Evolutionary conservation across 1,139 yeast genomes (phyloP).

Genomic region (Nadsonia commutata): DNA sequence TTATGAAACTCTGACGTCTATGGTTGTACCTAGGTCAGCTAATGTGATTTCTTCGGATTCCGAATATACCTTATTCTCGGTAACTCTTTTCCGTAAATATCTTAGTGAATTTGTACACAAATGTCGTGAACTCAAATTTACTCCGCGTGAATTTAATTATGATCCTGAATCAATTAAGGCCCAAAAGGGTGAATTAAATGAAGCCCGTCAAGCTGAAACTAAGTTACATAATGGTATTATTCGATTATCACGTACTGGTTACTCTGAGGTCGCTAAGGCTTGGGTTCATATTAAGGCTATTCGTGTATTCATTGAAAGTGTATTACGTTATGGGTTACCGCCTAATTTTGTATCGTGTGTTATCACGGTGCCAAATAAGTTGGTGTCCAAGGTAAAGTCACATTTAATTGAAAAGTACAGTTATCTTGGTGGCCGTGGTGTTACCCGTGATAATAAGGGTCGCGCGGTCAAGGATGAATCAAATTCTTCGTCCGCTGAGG

Average conservation of each 20-base stretch:
- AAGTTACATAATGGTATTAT: constrained; percentile 64
- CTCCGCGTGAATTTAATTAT: constrained; percentile 85
- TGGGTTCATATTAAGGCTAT: constrained; percentile 80
- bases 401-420: constrained; percentile 65
- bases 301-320: constrained; percentile 49
- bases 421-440: constrained; percentile 83
- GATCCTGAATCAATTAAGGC: constrained; percentile 62
- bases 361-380: constrained; percentile 27
- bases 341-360: constrained; percentile 69
- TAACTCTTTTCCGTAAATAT: constrained; percentile 73
- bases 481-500: constrained; percentile 18
- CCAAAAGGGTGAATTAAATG: constrained; percentile 63
- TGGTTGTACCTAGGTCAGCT: constrained; percentile 91
- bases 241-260: constrained; percentile 76
- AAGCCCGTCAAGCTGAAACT: constrained; percentile 60
- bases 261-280: constrained; percentile 64
- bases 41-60: constrained; percentile 50
- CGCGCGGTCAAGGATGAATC: constrained; percentile 43
- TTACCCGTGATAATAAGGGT: constrained; percentile 38
- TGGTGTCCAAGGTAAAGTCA: constrained; percentile 43
- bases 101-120: constrained; percentile 52
- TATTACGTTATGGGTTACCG: constrained; percentile 89
- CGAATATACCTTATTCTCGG: constrained; percentile 60
- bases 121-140: constrained; percentile 77
- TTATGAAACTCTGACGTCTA: constrained; percentile 64